Evolutionary conservation across 495 filamentous ascomycete species (phyloP).

Genomic region (Penicillium subrubescens): DNA sequence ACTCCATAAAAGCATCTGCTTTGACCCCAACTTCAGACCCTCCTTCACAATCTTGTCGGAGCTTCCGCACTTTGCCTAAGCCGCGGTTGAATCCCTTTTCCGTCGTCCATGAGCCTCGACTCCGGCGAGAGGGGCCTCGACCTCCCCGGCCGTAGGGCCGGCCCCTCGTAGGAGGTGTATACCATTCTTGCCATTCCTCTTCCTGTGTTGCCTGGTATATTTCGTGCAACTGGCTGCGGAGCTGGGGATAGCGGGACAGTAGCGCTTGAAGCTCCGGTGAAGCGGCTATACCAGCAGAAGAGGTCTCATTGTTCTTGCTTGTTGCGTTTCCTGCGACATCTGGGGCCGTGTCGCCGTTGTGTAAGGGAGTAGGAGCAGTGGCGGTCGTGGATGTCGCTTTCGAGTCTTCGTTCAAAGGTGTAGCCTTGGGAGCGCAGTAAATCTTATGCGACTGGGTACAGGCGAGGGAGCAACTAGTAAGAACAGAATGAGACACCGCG

Average conservation of each 20-base stretch:
- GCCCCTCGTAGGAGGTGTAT: constrained; percentile 20
- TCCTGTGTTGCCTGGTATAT: constrained; percentile 56
- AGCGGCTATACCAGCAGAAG: constrained; percentile 27
- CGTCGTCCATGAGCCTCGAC: constrained; percentile 44
- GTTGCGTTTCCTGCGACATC: background rate
- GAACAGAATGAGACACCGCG: background rate
- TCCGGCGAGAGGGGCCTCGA: constrained; percentile 34
- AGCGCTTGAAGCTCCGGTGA: constrained; percentile 52
- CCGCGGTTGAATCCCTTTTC: constrained; percentile 52
- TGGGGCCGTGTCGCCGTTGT: constrained; percentile 14
- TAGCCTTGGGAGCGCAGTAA: constrained; percentile 45
- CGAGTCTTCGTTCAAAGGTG: constrained; percentile 33
- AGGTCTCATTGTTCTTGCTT: constrained; percentile 8
- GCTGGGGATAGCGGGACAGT: constrained; percentile 53
- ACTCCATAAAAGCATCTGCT: constrained; percentile 46
- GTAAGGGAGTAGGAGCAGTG: background rate
- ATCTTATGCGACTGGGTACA: constrained; percentile 68
- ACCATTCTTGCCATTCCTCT: constrained; percentile 45
- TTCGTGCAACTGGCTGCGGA: constrained; percentile 50
- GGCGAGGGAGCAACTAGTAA: constrained; percentile 64
- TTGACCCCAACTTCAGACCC: constrained; percentile 35
- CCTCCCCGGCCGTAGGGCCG: constrained; percentile 47
- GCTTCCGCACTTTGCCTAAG: constrained; percentile 42
- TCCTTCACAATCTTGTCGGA: constrained; percentile 43
- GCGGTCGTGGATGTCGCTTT: constrained; percentile 24